phyloP scores from a whole-genome alignment of 495 filamentous ascomycete genomes.

The Annulohypoxylon maeteangense region DNA sequence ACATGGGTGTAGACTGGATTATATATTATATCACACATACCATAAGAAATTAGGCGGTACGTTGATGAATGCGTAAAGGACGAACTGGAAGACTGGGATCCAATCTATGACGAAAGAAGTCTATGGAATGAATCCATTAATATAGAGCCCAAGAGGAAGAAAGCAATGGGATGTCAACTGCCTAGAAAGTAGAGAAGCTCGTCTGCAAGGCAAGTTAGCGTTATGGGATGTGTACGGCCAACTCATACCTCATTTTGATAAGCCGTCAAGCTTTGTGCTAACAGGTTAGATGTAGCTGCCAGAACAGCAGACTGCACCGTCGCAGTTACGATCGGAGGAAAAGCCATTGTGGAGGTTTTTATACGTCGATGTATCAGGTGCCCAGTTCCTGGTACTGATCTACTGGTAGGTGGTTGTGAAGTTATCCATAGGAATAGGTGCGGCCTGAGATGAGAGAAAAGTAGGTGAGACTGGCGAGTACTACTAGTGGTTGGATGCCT shows the following conservation, averaged over 20 bases:
- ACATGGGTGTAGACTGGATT: neutral
- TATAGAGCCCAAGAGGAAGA: neutral
- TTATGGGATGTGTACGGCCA: neutral
- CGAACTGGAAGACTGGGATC: constrained; percentile 77
- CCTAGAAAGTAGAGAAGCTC: neutral
- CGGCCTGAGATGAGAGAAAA: neutral
- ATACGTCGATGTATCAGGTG: neutral
- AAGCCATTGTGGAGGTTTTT: constrained; percentile 42
- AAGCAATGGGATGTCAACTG: neutral
- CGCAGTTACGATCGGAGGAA: constrained; percentile 68
- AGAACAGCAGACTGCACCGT: constrained; percentile 78
- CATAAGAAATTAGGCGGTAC: constrained; percentile 90
- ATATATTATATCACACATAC: constrained; percentile 59
- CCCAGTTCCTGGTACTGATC: neutral
- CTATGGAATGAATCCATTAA: constrained; percentile 49
- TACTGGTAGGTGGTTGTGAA: neutral
- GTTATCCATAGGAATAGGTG: too few species aligned
- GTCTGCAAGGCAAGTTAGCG: neutral
- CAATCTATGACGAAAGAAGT: constrained; percentile 65
- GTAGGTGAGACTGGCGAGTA: neutral
- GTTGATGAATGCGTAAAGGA: constrained; percentile 77
- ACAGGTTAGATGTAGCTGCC: constrained; percentile 78
- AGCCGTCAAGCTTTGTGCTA: constrained; percentile 81
- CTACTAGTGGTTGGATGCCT: neutral
- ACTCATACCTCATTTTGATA: constrained; percentile 70